phyloP scores from a whole-genome alignment of 2,329 filamentous ascomycete species.

The Aspergillus sp. region DNA sequence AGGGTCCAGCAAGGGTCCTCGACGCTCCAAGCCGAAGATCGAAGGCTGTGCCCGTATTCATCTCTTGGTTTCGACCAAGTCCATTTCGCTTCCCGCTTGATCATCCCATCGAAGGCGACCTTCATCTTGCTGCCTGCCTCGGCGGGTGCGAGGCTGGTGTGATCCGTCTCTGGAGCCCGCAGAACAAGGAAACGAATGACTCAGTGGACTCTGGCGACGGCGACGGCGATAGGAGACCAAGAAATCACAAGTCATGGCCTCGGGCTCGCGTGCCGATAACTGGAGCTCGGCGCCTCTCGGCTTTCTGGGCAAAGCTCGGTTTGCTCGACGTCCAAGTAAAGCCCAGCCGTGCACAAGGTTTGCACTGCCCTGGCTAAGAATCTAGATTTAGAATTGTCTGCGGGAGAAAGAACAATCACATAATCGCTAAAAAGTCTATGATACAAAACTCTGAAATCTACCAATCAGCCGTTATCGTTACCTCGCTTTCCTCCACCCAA shows the following conservation, averaged over 20 bases:
- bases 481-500: background rate
- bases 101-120: background rate
- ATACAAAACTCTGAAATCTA: background rate
- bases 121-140: background rate
- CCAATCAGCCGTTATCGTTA: background rate
- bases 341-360: background rate
- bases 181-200: background rate
- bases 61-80: background rate
- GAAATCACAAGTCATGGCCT: background rate
- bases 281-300: background rate
- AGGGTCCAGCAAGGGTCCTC: background rate
- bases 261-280: background rate
- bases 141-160: background rate
- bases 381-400: background rate
- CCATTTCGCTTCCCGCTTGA: background rate
- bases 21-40: background rate
- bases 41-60: background rate
- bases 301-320: background rate
- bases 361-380: conserved; percentile 1
- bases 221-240: background rate
- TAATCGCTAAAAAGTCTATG: background rate
- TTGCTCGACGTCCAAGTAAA: background rate
- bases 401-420: background rate
- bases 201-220: background rate
- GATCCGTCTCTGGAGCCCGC: background rate